Evolutionary conservation across 2,329 filamentous ascomycete genomes (phyloP), one percentile per base, ranked within the genome.

Genomic region (Teratosphaeria destructans): DNA sequence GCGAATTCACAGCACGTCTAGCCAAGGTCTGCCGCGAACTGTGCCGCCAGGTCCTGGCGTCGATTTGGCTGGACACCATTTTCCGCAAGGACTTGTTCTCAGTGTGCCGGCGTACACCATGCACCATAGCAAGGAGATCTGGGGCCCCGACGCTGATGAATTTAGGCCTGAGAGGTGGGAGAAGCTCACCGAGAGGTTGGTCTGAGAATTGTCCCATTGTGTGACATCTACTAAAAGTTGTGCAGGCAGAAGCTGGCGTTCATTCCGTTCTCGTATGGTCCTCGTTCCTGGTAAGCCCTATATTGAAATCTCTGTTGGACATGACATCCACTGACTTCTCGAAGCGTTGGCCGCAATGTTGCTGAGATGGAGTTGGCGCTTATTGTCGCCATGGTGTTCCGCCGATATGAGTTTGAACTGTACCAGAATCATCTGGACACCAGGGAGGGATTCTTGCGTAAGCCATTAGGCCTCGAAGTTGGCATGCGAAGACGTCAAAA

Each of bases 1-100:
- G 71, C 89, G 91, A 56, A 86, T 90, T 74, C 91, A 96, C 79
- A 88, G 83, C 59, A 95, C 91, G 5, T 94, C 89, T 0, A 87
- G 88, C 11, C 88, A 95, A 64, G 91, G 91, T 2, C 85, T 96
- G 0, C 90, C 91, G 0, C 86, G 91, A 2, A 76, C 86, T 64
- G 81, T 95, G 1, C 89, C 90, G 0, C 69, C 76, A 0, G 84
- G 82, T 0, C 73, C 81, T 0, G 89, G 88, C 8, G 72, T 92
- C 34, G 80, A 81, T 0, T 79, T 95, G 59, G 73, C 76, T 19
- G 87, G 84, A 5, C 82, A 85, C 66, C 82, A 83, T 70, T 95
- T 92, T 77, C 84, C 88, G 37, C 69, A 69, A 55, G 74, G 74
- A 11, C 69, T 71, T 2, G 70, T 76, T 0, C 64, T 76, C 7